phyloP scores from a whole-genome alignment of 352 stramenopile genomes.

The Phytopythium chamaehyphon region DNA sequence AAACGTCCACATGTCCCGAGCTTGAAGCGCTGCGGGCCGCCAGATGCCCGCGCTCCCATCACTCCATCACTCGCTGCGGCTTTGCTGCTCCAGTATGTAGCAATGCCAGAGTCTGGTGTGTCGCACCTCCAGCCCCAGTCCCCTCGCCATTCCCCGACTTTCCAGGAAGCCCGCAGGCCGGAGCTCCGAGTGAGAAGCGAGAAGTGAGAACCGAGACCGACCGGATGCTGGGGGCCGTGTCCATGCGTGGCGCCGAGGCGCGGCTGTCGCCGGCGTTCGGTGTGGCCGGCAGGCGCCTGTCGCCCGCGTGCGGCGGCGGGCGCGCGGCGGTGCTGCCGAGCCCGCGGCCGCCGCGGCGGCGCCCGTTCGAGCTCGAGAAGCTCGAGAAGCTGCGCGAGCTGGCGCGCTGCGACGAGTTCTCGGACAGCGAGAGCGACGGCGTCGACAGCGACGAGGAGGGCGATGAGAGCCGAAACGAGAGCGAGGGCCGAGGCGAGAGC shows the following conservation, averaged over 20 bases:
- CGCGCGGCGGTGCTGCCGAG: conserved; percentile 39
- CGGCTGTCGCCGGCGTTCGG: conserved; percentile 23
- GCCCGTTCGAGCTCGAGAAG: conserved; percentile 54
- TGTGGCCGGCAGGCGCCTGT: conserved; percentile 38
- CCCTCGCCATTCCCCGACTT: conserved; percentile 20
- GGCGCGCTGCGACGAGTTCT: conserved; percentile 76
- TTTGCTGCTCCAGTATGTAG: too few relatives aligned
- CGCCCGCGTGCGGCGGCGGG: conserved; percentile 38
- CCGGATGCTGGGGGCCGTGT: conserved; percentile 48
- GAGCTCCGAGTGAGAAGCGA: not conserved
- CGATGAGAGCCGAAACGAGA: conserved; percentile 6
- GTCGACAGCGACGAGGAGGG: conserved; percentile 52
- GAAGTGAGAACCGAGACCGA: conserved; percentile 1
- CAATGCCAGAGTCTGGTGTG: not conserved
- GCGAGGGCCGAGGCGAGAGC: too few relatives aligned
- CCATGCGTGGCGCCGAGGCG: conserved; percentile 43
- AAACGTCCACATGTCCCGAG: not conserved
- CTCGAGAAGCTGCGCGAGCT: conserved; percentile 67
- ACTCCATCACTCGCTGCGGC: too few relatives aligned
- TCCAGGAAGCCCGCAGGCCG: conserved; percentile 12
- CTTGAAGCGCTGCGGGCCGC: conserved; percentile 2
- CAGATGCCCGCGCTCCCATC: not conserved
- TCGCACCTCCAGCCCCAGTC: not conserved
- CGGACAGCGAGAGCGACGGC: conserved; percentile 76
- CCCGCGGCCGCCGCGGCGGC: conserved; percentile 29